These are phyloP conservation scores for Acarospora socialis DNA, from an alignment of 2,329 filamentous ascomycete genomes.

Conservation along the genomic window DNA sequence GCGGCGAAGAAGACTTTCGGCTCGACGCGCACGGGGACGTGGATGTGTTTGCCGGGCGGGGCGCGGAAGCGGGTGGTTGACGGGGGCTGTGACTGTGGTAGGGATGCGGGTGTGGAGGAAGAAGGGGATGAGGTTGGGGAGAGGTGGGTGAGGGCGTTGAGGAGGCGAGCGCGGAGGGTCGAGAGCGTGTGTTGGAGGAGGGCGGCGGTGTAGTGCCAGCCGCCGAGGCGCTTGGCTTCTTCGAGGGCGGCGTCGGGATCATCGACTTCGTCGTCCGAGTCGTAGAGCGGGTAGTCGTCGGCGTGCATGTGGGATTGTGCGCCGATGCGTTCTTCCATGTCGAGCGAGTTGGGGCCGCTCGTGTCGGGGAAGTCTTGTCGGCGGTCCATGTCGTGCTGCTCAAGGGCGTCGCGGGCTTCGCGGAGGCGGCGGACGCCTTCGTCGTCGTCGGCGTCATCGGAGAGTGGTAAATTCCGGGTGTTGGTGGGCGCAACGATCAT, in stretches of 20 bases:
- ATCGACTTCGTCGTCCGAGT: conserved; percentile 67
- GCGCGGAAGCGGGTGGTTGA: conserved; percentile 45
- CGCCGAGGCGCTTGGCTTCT: conserved; percentile 61
- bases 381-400: conserved; percentile 36
- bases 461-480: too few relatives aligned
- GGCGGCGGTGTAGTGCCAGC: conserved; percentile 57
- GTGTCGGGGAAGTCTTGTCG: conserved; percentile 34
- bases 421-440: conserved; percentile 34
- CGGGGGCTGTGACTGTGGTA: conserved; percentile 31
- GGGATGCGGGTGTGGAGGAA: too few relatives aligned
- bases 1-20: conserved; percentile 97
- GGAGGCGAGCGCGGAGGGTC: too few relatives aligned
- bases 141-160: conserved; percentile 36
- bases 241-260: conserved; percentile 69
- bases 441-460: conserved; percentile 25
- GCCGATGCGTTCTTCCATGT: conserved; percentile 72
- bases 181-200: conserved; percentile 40
- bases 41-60: conserved; percentile 77
- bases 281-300: conserved; percentile 75
- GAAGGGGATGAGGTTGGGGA: too few relatives aligned
- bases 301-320: conserved; percentile 42
- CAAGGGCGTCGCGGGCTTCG: conserved; percentile 35
- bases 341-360: conserved; percentile 36
- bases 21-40: conserved; percentile 89
- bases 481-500: conserved; percentile 12